Evolutionary conservation across 192 early-diverging fungal species (phyloP), one percentile per base, ranked within the genome.

Genomic region (Coemansia sp.): DNA sequence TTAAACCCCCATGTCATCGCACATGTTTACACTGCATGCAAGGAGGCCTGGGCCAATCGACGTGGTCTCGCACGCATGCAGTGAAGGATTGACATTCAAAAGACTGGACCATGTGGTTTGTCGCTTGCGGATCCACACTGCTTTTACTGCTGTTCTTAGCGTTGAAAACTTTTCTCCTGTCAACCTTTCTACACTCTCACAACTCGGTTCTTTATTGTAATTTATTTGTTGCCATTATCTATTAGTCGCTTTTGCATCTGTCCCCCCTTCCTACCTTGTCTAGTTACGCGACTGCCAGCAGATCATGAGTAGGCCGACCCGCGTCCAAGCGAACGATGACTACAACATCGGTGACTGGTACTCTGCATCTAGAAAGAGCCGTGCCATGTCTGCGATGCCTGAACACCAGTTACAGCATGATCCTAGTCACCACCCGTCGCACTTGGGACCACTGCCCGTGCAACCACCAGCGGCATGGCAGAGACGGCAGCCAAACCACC

Each of bases 281-380:
- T 22, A 27, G 12, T 48, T 26, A 26, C 32, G 19, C n/a, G 22
- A 42, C 37, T 3, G 42, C 33, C 22, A 21, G n/a, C 17, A 37
- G 32, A 60, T 7, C 58, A 50, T 56, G 54, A 53, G 22, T n/a
- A 21, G 32, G 19, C 42, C 42, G 35, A 56, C 53, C 50, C 63
- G 60, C 3, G 66, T 48, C 33, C 48, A 63, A 19, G 42, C 46
- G 4, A 60, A 71, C 48, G 60, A 66, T 48, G 67, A 60, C 8
- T 67, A 72, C 24, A 53, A 68, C 40, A 57, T 66, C n/a, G 18
- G 42, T 32, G 70, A 68, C 57, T 79, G 70, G 70, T 69, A 79
- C 36, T 46, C 58, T 8, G 76, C 76, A 17, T 63, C 70, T 14
- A 55, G 76, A 60, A 63, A 69, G 14, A 79, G 70, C 50, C 46